Evolutionary conservation across 2,329 filamentous ascomycete species (phyloP).

Genomic region (Drechslera avenae): DNA sequence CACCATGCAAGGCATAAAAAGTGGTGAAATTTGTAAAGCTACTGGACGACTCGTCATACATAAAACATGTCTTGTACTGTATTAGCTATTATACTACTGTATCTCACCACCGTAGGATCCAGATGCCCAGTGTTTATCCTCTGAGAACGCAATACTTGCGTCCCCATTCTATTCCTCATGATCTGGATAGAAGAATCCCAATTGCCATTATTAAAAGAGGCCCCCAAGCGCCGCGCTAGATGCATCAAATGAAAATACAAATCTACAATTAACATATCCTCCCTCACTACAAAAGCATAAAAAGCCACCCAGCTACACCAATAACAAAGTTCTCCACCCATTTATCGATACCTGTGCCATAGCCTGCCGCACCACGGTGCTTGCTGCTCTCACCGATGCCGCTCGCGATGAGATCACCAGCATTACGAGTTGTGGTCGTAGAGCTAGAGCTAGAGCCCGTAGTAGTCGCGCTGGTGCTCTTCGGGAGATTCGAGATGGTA

Average conservation of each 20-base stretch:
- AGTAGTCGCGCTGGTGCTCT: constrained; percentile 34
- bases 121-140: no score
- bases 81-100: constrained; percentile 1
- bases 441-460: constrained; percentile 19
- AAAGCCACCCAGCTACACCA: constrained; percentile 35
- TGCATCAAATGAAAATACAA: constrained; percentile 4
- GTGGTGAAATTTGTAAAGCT: no score
- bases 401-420: constrained; percentile 35
- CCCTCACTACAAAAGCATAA: constrained; percentile 29
- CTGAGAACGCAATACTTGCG: not conserved
- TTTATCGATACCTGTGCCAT: constrained; percentile 24
- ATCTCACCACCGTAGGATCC: not conserved
- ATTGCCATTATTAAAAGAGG: not conserved
- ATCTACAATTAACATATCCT: not conserved
- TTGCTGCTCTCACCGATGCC: constrained; percentile 31
- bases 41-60: no score
- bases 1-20: no score
- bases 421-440: constrained; percentile 11
- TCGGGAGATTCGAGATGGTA: constrained; percentile 28
- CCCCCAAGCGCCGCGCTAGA: constrained; percentile 9
- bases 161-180: not conserved
- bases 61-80: not conserved
- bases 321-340: constrained; percentile 35
- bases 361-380: constrained; percentile 11
- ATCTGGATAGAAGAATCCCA: no score